These are phyloP conservation scores for Letharia lupina DNA, from an alignment of 495 filamentous ascomycete genomes.

Conservation along the genomic window DNA sequence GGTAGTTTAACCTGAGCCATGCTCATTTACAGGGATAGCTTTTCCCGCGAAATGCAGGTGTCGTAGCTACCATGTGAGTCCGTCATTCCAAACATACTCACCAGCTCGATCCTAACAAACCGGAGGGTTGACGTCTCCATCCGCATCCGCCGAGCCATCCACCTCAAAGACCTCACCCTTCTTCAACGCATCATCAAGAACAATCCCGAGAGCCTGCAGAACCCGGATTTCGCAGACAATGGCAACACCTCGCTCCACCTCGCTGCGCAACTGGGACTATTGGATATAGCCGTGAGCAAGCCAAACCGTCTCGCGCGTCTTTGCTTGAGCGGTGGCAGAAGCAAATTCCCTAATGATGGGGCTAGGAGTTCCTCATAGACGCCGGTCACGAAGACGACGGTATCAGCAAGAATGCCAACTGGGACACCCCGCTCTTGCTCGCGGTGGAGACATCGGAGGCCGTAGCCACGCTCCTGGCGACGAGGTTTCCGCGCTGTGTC, in stretches of 20 bases:
- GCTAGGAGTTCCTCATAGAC: slow-evolving; percentile 25
- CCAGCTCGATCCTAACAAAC: not conserved
- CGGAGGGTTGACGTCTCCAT: slow-evolving; percentile 56
- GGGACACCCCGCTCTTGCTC: slow-evolving; percentile 60
- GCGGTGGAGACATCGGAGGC: slow-evolving; percentile 49
- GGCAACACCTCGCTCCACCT: slow-evolving; percentile 72
- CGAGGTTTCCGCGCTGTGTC: slow-evolving; percentile 34
- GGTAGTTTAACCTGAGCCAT: not conserved
- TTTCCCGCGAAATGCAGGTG: not conserved
- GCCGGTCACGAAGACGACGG: slow-evolving; percentile 33
- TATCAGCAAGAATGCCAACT: slow-evolving; percentile 58
- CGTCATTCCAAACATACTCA: not conserved
- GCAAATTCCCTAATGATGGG: not conserved
- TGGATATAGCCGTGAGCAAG: slow-evolving; percentile 45
- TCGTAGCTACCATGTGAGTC: slow-evolving; percentile 13
- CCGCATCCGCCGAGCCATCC: slow-evolving; percentile 64
- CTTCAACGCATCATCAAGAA: slow-evolving; percentile 64
- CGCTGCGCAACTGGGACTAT: slow-evolving; percentile 57
- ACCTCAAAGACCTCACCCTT: slow-evolving; percentile 58
- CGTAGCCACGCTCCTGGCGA: slow-evolving; percentile 49
- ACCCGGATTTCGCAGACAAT: slow-evolving; percentile 54
- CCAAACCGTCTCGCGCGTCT: not conserved
- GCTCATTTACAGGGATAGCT: not conserved
- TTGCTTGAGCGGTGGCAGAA: not conserved
- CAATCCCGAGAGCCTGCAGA: slow-evolving; percentile 58